Evolutionary conservation across 441 rosid species (phyloP).

Genomic region (Sinapis alba): DNA sequence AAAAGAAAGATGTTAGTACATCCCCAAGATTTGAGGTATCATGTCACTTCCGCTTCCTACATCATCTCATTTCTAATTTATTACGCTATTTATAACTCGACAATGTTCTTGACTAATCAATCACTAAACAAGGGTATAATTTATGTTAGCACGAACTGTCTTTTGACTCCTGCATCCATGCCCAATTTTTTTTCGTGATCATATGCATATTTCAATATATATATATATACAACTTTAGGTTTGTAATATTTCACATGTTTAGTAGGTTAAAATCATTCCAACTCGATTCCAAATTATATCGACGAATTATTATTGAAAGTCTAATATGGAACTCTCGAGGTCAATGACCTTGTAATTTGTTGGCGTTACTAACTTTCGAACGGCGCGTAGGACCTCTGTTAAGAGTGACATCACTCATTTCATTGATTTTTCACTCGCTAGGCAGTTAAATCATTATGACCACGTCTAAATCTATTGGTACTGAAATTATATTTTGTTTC

Average conservation of each 20-base stretch:
- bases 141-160: conserved; percentile 5
- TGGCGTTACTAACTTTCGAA: conserved; percentile 52
- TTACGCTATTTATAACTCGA: conserved; percentile 28
- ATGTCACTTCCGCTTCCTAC: conserved; percentile 47
- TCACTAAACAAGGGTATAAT: neutral
- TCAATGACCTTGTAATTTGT: neutral
- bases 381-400: conserved; percentile 54
- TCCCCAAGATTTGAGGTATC: conserved; percentile 44
- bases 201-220: neutral
- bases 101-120: conserved; percentile 19
- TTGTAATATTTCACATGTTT: neutral
- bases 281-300: neutral
- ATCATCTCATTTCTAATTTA: conserved; percentile 26
- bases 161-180: conserved; percentile 15
- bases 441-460: conserved; percentile 48
- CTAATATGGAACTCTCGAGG: neutral
- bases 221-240: neutral
- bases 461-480: conserved; percentile 32
- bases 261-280: conserved; percentile 1
- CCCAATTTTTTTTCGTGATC: conserved; percentile 9
- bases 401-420: conserved; percentile 46
- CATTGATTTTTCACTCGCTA: conserved; percentile 15
- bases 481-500: neutral
- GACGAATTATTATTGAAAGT: neutral
- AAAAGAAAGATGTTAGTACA: conserved; percentile 39